Conservation (phyloP, 179 eudicot genomes). For the Actinidia polygama region DNA sequence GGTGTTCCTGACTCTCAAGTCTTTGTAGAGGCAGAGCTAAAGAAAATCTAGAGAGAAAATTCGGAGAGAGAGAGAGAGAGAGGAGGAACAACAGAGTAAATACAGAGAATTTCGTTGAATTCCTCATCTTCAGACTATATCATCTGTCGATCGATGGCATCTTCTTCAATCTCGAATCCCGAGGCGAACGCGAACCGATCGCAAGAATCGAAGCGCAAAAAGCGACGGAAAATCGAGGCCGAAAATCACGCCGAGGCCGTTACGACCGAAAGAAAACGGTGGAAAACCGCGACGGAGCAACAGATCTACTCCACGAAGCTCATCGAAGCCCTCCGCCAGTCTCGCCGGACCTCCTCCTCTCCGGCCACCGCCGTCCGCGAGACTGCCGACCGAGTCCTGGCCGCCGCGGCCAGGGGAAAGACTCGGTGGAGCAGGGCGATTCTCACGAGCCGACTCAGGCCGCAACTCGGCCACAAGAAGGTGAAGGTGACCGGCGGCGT, state of each 20-base stretch:
- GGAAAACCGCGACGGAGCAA: conserved; percentile 61
- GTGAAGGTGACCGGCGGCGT: conserved; percentile 26
- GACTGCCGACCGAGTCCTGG: conserved; percentile 76
- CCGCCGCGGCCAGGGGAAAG: conserved; percentile 66
- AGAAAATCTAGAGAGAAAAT: conserved; percentile 5
- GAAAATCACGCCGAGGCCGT: conserved; percentile 9
- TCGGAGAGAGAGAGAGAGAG: not conserved
- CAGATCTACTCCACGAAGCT: conserved; percentile 65
- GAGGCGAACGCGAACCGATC: conserved; percentile 32
- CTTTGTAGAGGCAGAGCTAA: too few species aligned
- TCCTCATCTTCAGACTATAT: not conserved
- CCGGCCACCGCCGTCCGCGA: conserved; percentile 55
- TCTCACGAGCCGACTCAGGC: conserved; percentile 52
- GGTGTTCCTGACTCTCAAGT: not conserved
- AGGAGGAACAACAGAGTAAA: not conserved
- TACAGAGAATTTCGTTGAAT: not conserved
- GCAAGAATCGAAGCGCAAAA: conserved; percentile 42
- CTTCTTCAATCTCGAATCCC: conserved; percentile 42
- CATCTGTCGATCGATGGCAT: conserved; percentile 30
- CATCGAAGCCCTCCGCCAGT: conserved; percentile 35
- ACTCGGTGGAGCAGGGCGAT: conserved; percentile 88
- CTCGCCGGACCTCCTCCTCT: conserved; percentile 31
- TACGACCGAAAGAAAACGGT: conserved; percentile 32
- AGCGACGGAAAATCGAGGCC: conserved; percentile 48
- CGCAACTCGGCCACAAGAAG: conserved; percentile 33